Percentiles rank a stretch among this genome's conserved stretches.
Evolutionary conservation across 805 yeast species (phyloP).

Genomic region (Torulaspora microellipsoides): DNA sequence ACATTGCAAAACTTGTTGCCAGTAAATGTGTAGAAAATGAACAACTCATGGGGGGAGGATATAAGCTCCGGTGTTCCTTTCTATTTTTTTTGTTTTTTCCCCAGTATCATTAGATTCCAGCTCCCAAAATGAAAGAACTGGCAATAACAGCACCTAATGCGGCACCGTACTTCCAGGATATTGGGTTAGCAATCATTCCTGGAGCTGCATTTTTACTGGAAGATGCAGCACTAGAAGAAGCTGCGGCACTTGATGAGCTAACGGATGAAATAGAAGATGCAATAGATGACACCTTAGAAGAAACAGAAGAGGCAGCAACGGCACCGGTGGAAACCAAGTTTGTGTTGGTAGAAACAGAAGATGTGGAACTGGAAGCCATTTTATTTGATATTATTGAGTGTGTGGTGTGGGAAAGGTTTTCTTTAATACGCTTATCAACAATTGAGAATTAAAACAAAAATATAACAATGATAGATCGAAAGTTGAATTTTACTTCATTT

Average conservation of each 20-base stretch:
- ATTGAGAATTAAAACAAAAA: too few relatives aligned
- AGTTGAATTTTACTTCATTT: too few relatives aligned
- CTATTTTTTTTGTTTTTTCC: not conserved
- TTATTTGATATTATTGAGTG: too few relatives aligned
- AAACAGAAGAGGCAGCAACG: constrained; percentile 15
- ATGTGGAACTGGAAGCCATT: constrained; percentile 2
- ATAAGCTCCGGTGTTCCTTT: too few relatives aligned
- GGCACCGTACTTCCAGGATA: constrained; percentile 40
- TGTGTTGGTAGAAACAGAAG: constrained; percentile 16
- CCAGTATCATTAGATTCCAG: constrained; percentile 8
- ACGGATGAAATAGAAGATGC: constrained; percentile 18
- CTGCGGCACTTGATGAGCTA: constrained; percentile 9
- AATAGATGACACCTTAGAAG: constrained; percentile 16
- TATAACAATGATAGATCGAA: too few relatives aligned
- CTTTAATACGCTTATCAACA: too few relatives aligned
- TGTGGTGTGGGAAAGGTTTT: too few relatives aligned
- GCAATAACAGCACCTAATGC: constrained; percentile 38
- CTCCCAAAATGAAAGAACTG: constrained; percentile 36
- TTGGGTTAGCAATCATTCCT: constrained; percentile 35
- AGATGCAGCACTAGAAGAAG: constrained; percentile 13
- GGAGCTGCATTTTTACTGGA: constrained; percentile 30
- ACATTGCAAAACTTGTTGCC: too few relatives aligned
- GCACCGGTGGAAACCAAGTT: constrained; percentile 11
- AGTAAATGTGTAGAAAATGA: too few relatives aligned
- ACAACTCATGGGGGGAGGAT: too few relatives aligned